Percentiles rank a stretch among this genome's conserved stretches.
Conservation (phyloP, 495 filamentous ascomycete species). For the Penicillium maclennaniae region DNA sequence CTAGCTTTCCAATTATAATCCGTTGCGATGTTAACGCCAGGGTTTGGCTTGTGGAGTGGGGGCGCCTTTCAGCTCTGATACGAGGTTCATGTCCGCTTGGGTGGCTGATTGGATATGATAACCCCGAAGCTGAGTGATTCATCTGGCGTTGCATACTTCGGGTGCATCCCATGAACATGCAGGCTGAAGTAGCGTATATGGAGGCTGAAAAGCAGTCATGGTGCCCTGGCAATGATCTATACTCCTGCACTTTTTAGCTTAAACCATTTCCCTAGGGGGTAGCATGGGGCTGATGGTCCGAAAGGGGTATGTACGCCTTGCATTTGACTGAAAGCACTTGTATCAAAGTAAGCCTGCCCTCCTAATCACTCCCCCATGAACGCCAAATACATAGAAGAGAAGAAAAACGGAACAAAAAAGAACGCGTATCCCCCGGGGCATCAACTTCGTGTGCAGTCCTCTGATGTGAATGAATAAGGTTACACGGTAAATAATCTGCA, state of each 20-base stretch:
- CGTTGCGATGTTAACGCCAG: neutral
- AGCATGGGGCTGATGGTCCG: neutral
- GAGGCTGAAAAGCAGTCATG: slow-evolving; percentile 14
- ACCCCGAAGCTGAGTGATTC: neutral
- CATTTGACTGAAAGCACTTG: slow-evolving; percentile 29
- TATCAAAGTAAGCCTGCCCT: slow-evolving; percentile 30
- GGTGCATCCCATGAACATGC: neutral
- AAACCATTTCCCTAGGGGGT: neutral
- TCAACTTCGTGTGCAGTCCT: slow-evolving; percentile 6
- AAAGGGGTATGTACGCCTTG: slow-evolving; percentile 36
- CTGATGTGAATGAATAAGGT: slow-evolving; percentile 17
- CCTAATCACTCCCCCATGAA: slow-evolving; percentile 37
- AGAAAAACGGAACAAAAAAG: slow-evolving; percentile 7
- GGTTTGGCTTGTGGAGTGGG: slow-evolving; percentile 3
- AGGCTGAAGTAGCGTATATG: neutral
- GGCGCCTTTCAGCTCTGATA: slow-evolving; percentile 22
- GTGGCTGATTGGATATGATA: neutral
- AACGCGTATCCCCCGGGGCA: slow-evolving; percentile 8
- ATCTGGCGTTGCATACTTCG: neutral
- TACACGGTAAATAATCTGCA: slow-evolving; percentile 13
- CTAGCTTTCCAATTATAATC: slow-evolving; percentile 16
- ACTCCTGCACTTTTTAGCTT: neutral
- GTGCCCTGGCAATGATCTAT: neutral
- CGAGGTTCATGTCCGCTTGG: neutral
- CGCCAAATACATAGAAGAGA: slow-evolving; percentile 36